phyloP scores from a whole-genome alignment of 805 yeast genomes.

The Cyberlindnera mississippiensis region DNA sequence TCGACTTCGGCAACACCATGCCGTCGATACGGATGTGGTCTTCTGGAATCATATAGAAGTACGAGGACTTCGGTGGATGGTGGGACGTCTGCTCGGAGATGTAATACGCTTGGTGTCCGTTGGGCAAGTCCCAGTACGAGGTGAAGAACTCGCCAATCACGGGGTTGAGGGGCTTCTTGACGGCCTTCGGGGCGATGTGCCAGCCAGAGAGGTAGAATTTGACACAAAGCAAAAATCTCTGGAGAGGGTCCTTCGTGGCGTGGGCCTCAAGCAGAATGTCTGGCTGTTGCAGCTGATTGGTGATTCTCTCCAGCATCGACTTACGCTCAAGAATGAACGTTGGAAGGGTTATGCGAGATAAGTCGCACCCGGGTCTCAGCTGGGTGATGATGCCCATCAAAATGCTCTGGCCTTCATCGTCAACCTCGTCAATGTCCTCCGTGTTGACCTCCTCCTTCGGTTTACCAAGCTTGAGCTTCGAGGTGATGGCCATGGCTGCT shows the following conservation, averaged over 20 bases:
- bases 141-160: slow-evolving; percentile 88
- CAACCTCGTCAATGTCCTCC: slow-evolving; percentile 90
- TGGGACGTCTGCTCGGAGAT: slow-evolving; percentile 94
- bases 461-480: too few relatives aligned
- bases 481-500: too few relatives aligned
- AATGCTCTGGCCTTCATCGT: slow-evolving; percentile 84
- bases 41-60: slow-evolving; percentile 83
- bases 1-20: slow-evolving; percentile 77
- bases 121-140: slow-evolving; percentile 88
- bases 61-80: slow-evolving; percentile 97
- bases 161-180: slow-evolving; percentile 94
- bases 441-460: too few relatives aligned
- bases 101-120: slow-evolving; percentile 71
- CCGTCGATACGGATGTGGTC: slow-evolving; percentile 85
- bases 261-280: slow-evolving; percentile 70
- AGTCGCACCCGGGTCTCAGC: slow-evolving; percentile 87
- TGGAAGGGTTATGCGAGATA: slow-evolving; percentile 88
- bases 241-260: slow-evolving; percentile 48
- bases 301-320: slow-evolving; percentile 92
- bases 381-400: slow-evolving; percentile 85
- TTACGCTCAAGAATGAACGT: slow-evolving; percentile 93
- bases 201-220: slow-evolving; percentile 93
- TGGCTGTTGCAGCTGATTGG: slow-evolving; percentile 83
- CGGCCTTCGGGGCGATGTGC: slow-evolving; percentile 99
- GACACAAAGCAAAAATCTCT: slow-evolving; percentile 69